Evolutionary conservation across 1,139 yeast species (phyloP).

Genomic region (Diutina rugosa): DNA sequence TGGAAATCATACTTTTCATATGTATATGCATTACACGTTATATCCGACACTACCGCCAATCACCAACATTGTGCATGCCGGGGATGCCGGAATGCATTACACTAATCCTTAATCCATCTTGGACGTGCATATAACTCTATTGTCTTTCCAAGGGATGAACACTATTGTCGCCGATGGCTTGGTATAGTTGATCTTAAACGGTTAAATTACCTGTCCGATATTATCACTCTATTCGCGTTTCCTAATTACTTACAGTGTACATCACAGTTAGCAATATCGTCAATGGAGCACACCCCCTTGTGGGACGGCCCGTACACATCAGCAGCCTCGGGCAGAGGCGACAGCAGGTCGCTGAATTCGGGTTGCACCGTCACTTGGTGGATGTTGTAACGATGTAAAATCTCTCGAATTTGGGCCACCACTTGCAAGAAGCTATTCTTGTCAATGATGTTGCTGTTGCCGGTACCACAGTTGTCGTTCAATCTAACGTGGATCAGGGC

Average conservation of each 20-base stretch:
- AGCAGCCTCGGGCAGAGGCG: background rate
- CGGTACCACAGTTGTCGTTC: slow-evolving; percentile 19
- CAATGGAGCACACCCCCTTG: slow-evolving; percentile 1
- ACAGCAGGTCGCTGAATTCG: slow-evolving; percentile 30
- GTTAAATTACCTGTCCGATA: background rate
- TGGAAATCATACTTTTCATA: background rate
- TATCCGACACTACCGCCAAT: background rate
- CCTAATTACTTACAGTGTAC: background rate
- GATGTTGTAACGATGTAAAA: slow-evolving; percentile 74
- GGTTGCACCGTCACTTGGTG: slow-evolving; percentile 96
- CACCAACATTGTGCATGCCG: background rate
- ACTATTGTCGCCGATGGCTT: background rate
- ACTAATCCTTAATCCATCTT: background rate
- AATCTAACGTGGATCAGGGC: slow-evolving; percentile 85
- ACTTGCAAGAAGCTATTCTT: slow-evolving; percentile 45
- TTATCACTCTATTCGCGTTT: background rate
- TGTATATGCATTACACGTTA: background rate
- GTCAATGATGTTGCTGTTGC: slow-evolving; percentile 9
- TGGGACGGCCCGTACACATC: background rate
- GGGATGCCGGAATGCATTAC: background rate
- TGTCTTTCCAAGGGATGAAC: background rate
- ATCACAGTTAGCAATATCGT: slow-evolving; percentile 1
- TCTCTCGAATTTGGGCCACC: slow-evolving; percentile 65
- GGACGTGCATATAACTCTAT: background rate
- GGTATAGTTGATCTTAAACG: background rate